Evolutionary conservation across 148 eudicot genomes (phyloP), one percentile per base, ranked within the genome.

Genomic region (Chenopodium suecicum): DNA sequence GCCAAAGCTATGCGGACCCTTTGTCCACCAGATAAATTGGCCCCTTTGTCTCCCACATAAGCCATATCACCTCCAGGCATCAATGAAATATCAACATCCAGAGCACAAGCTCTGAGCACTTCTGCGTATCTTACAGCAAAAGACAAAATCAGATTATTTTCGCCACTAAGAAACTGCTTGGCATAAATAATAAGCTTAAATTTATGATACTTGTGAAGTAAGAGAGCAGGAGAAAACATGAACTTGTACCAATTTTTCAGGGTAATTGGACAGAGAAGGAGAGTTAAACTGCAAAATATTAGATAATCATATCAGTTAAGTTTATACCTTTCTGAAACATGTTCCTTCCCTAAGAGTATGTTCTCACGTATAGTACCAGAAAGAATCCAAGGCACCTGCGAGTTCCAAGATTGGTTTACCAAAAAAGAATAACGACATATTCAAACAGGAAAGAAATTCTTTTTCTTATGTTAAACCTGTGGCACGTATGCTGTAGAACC

Each of bases 1-100:
- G 98, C 98, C 62, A 95, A 90, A 48, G 98, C 98, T 83, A 95
- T 88, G 81, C 98, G 98, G 83, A 97, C 94, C 86, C 90, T 91
- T 84, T 93, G 98, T 76, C 98, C 98, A 85, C 98, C 98, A 74
- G 98, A 95, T 83, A 95, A 84, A 80, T 95, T 95, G 73, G 88
- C 73, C 79, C 98, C 98, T 84, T 91, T 93, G 83, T 95, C 98
- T 71, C 98, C 97, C 73, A 95, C 84, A 81, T 82, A 86, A 79
- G 94, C 86, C 94, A 91, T 88, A 78, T 95, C 98, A 82, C 97
- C 98, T 77, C 94, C 93, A 80, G 85, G 84, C 97, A 93, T 93
- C 47, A 79, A 84, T 66, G 96, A 91, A 82, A 95, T 84, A 81
- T 95, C 98, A 72, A 89, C 84, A 78, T 92, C 92, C 71, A 95